phyloP scores from a whole-genome alignment of 2,329 filamentous ascomycete genomes.

The Stemphylium beticola region DNA sequence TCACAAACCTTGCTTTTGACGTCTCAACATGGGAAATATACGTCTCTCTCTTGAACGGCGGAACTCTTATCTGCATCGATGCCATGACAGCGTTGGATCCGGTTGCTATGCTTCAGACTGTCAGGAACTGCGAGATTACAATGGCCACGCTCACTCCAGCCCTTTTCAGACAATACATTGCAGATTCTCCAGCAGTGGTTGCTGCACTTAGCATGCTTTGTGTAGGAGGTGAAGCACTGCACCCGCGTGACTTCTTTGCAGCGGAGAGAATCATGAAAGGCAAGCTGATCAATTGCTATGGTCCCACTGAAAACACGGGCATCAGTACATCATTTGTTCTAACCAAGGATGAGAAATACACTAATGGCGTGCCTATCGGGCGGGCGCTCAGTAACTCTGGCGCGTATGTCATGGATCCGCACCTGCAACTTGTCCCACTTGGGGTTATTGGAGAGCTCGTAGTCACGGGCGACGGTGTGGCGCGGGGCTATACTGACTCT shows the following conservation, averaged over 20 bases:
- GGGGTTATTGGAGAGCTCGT: slow-evolving; percentile 31
- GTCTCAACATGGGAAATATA: slow-evolving; percentile 61
- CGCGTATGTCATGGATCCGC: slow-evolving; percentile 3
- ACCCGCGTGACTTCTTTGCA: slow-evolving; percentile 7
- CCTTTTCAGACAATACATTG: not conserved
- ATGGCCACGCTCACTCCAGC: slow-evolving; percentile 1
- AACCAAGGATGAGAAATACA: not conserved
- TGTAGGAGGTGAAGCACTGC: slow-evolving; percentile 5
- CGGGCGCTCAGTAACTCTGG: slow-evolving; percentile 30
- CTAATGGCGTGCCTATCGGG: slow-evolving; percentile 46
- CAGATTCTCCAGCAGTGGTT: not conserved
- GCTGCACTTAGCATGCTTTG: not conserved
- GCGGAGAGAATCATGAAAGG: slow-evolving; percentile 6
- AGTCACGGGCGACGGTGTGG: slow-evolving; percentile 23
- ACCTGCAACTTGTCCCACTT: slow-evolving; percentile 15
- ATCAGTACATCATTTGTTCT: slow-evolving; percentile 53
- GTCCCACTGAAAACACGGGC: slow-evolving; percentile 22
- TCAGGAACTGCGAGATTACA: not conserved
- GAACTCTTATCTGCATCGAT: slow-evolving; percentile 51
- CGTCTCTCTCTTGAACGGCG: slow-evolving; percentile 61
- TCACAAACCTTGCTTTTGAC: slow-evolving; percentile 4
- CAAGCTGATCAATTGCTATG: slow-evolving; percentile 22
- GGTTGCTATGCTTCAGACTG: not conserved
- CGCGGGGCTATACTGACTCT: slow-evolving; percentile 17
- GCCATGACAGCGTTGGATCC: not conserved